Conservation (phyloP, 2,329 filamentous ascomycete species). For the Pochonia chlamydosporia region DNA sequence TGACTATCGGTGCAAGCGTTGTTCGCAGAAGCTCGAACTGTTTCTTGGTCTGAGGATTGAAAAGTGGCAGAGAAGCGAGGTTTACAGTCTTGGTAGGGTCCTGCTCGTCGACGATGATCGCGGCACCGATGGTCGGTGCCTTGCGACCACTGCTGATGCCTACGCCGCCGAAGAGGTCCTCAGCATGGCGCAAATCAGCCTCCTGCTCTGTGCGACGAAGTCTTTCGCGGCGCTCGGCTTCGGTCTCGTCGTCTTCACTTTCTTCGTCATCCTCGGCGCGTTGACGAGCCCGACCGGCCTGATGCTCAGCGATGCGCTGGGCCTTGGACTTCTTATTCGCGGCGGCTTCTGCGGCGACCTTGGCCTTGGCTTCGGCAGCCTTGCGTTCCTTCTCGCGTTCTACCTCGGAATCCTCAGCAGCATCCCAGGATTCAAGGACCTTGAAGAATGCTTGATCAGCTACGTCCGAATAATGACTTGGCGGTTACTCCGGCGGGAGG, state of each 20-base stretch:
- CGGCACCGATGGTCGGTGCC: constrained; percentile 56
- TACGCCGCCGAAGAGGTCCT: constrained; percentile 81
- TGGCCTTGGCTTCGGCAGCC: constrained; percentile 78
- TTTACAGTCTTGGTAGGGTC: constrained; percentile 79
- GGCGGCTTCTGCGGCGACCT: constrained; percentile 81
- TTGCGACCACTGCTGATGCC: constrained; percentile 63
- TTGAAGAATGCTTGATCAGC: constrained; percentile 34
- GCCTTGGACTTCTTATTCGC: constrained; percentile 87
- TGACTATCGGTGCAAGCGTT: constrained; percentile 72
- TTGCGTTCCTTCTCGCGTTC: constrained; percentile 94
- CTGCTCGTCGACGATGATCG: constrained; percentile 62
- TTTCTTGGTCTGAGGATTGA: constrained; percentile 81
- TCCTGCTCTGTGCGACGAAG: constrained; percentile 79
- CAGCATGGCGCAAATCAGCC: constrained; percentile 79
- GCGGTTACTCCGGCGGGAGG: background rate
- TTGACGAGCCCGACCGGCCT: constrained; percentile 52
- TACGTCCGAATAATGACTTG: constrained; percentile 9
- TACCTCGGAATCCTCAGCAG: constrained; percentile 91
- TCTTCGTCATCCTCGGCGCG: constrained; percentile 48
- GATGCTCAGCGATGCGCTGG: constrained; percentile 77
- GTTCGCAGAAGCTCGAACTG: constrained; percentile 79
- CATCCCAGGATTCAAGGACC: constrained; percentile 96
- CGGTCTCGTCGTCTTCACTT: constrained; percentile 64
- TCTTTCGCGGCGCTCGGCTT: constrained; percentile 66
- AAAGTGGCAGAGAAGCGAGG: constrained; percentile 71